Evolutionary conservation across 2,329 filamentous ascomycete species (phyloP).

Genomic region (Bipolaris victoriae): DNA sequence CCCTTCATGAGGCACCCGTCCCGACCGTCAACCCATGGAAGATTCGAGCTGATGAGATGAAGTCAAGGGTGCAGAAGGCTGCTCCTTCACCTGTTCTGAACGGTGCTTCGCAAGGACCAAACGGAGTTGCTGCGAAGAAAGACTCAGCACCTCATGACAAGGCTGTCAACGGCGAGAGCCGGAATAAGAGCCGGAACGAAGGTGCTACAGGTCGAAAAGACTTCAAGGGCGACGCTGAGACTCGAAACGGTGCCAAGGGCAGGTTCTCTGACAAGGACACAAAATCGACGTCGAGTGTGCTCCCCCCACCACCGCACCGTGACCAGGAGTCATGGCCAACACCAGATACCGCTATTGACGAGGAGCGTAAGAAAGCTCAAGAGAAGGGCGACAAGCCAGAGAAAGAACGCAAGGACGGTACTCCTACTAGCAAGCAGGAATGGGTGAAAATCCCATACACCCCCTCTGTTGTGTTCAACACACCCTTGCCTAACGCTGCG

Average conservation of each 20-base stretch:
- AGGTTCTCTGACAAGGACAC: conserved; percentile 38
- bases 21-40: conserved; percentile 90
- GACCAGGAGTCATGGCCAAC: conserved; percentile 90
- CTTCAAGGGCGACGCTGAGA: conserved; percentile 31
- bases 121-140: conserved; percentile 32
- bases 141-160: conserved; percentile 32
- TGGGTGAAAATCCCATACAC: conserved; percentile 86
- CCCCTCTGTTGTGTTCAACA: conserved; percentile 85
- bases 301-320: conserved; percentile 68
- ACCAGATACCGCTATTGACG: conserved; percentile 77
- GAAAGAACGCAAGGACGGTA: conserved; percentile 63
- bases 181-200: conserved; percentile 34
- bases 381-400: conserved; percentile 73
- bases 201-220: conserved; percentile 34
- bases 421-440: conserved; percentile 69
- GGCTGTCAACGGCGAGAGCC: conserved; percentile 23
- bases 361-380: conserved; percentile 74
- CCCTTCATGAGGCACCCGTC: conserved; percentile 79
- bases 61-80: conserved; percentile 57
- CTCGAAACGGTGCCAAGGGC: conserved; percentile 37
- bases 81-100: conserved; percentile 50
- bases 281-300: conserved; percentile 31
- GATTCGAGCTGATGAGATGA: conserved; percentile 72
- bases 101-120: conserved; percentile 23
- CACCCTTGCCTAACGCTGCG: conserved; percentile 67